Percentiles rank a stretch among this genome's conserved stretches.
Conservation (phyloP, 2,329 filamentous ascomycete species). For the Aspergillus pseudoterreus region DNA sequence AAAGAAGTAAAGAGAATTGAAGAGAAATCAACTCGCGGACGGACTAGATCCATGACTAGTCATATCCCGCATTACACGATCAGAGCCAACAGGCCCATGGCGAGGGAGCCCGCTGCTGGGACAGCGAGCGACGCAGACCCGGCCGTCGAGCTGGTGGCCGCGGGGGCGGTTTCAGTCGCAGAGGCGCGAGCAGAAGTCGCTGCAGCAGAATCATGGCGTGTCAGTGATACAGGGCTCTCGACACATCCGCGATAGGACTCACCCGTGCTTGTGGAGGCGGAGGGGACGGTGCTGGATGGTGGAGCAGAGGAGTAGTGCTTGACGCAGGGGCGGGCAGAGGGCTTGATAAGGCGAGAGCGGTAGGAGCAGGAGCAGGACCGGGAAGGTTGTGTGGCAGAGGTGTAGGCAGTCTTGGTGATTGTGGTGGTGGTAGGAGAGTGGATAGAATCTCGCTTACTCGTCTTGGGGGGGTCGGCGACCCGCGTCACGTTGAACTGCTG, state of each 20-base stretch:
- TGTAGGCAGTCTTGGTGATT: slow-evolving; percentile 5
- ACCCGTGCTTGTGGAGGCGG: slow-evolving; percentile 21
- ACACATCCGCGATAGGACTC: slow-evolving; percentile 14
- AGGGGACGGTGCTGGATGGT: slow-evolving; percentile 20
- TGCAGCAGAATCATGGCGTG: slow-evolving; percentile 1
- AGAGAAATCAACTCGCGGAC: not conserved
- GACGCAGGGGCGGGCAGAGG: slow-evolving; percentile 12
- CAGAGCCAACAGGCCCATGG: slow-evolving; percentile 25
- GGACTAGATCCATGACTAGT: no score
- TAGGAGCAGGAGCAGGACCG: not conserved
- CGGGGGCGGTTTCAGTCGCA: slow-evolving; percentile 13
- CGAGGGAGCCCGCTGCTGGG: slow-evolving; percentile 24
- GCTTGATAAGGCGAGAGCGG: slow-evolving; percentile 2
- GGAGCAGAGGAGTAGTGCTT: slow-evolving; percentile 13
- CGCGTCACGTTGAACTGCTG: slow-evolving; percentile 23
- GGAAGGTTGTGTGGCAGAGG: slow-evolving; percentile 3
- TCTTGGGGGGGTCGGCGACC: slow-evolving; percentile 12
- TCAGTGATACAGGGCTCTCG: slow-evolving; percentile 7
- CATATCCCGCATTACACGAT: slow-evolving; percentile 15
- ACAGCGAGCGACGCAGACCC: slow-evolving; percentile 24
- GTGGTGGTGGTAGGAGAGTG: slow-evolving; percentile 11
- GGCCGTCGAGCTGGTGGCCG: slow-evolving; percentile 21
- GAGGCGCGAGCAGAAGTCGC: slow-evolving; percentile 9
- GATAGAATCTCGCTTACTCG: slow-evolving; percentile 23
- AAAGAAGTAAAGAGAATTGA: not conserved